Conservation (phyloP, 2,329 filamentous ascomycete genomes). For the Trichoderma endophyticum region DNA sequence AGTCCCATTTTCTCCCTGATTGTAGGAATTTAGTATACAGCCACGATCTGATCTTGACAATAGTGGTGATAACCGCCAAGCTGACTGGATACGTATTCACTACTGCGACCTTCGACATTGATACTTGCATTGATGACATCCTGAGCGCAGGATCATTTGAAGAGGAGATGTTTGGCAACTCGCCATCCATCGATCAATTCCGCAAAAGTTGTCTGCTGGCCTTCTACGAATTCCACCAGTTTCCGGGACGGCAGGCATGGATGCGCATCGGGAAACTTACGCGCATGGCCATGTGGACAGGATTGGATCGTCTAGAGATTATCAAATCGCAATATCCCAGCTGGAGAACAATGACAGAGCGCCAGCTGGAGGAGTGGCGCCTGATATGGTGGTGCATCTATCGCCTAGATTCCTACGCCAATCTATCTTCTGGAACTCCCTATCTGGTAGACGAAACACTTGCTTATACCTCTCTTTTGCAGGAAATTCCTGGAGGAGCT, state of each 20-base stretch:
- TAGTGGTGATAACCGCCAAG: background rate
- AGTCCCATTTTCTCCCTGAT: background rate
- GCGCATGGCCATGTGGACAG: slow-evolving; percentile 17
- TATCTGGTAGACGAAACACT: background rate
- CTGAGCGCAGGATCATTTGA: background rate
- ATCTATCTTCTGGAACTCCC: background rate
- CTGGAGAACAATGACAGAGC: background rate
- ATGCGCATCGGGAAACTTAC: slow-evolving; percentile 19
- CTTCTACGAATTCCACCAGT: slow-evolving; percentile 23
- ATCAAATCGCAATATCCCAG: background rate
- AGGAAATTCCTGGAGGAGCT: background rate
- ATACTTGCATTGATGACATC: background rate
- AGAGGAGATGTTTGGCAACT: background rate
- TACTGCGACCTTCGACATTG: background rate
- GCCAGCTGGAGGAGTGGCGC: background rate
- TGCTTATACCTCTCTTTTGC: background rate
- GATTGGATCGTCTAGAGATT: background rate
- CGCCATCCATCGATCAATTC: background rate
- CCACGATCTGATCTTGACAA: background rate
- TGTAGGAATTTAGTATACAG: background rate
- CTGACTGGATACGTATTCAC: background rate
- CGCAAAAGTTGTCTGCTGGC: slow-evolving; percentile 3
- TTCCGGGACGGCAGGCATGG: slow-evolving; percentile 23
- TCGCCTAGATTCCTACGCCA: background rate
- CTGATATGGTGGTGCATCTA: background rate